phyloP scores from a whole-genome alignment of 805 yeast genomes.

The Saccharomyces kudriavzevii region DNA sequence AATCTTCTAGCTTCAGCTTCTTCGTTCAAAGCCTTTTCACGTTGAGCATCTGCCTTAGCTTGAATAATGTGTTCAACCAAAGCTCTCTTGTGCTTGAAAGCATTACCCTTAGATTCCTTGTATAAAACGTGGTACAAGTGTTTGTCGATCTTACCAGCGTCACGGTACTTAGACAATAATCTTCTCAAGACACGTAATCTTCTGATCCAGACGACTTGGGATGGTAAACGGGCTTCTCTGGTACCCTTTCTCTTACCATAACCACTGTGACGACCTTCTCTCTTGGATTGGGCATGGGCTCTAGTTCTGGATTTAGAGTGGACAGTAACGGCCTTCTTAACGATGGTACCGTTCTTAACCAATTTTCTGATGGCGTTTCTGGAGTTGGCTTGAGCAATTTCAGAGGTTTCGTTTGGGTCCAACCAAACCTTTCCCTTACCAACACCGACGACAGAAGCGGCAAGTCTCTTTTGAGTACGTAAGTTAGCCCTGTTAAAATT shows the following conservation, averaged over 20 bases:
- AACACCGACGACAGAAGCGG: conserved; percentile 97
- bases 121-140: conserved; percentile 96
- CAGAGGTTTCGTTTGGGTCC: conserved; percentile 96
- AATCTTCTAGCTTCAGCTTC: conserved; percentile 99
- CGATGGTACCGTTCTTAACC: conserved; percentile 94
- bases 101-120: conserved; percentile 98
- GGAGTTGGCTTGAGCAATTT: conserved; percentile 95
- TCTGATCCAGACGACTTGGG: conserved; percentile 98
- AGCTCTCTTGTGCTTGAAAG: conserved; percentile 99
- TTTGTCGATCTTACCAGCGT: conserved; percentile 98
- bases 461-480: conserved; percentile 98
- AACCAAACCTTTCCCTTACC: conserved; percentile 99
- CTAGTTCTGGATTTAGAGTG: conserved; percentile 99
- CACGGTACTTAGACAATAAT: conserved; percentile 96
- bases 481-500: conserved; percentile 72
- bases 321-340: conserved; percentile 92
- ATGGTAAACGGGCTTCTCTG: conserved; percentile 98
- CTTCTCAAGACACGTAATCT: conserved; percentile 99
- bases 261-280: conserved; percentile 99
- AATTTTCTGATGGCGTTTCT: conserved; percentile 96
- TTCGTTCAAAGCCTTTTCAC: conserved; percentile 96
- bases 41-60: conserved; percentile 99
- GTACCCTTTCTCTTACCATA: conserved; percentile 99
- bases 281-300: conserved; percentile 93
- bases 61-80: conserved; percentile 98